Base-by-base conservation (phyloP, 306 rosid species). In the Adenanthera pavonina region DNA sequence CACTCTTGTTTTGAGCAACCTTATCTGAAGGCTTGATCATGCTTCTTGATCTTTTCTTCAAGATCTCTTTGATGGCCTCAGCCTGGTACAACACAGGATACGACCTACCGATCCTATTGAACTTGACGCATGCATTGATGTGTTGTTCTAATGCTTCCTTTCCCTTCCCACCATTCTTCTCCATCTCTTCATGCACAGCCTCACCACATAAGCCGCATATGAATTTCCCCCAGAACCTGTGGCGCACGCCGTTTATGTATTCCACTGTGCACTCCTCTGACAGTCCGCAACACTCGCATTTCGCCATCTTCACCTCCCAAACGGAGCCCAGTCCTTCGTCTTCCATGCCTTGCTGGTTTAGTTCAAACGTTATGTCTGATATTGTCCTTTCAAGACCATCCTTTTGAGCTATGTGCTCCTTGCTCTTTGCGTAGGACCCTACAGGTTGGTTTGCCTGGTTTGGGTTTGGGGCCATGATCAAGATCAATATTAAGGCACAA, bases 251-350 rank as follows among this genome's bases (percentile, higher is more conserved):
- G 19, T 48, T 15, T 5, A 85, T 80, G 91, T 92, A 92, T 71
- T 87, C 92, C 0, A 14, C 35, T 0, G 86, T 88, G 90, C 89
- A 90, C 78, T 92, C 92, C 62, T 92, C 97, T 0, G 78, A 82
- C 90, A 88, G 73, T 67, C 84, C 94, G 5, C 97, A 92, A 52
- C 97, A 92, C 88, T 92, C 94, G 48, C 97, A 90, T n/a, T 75
- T 74, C 5, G 85, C 92, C 14, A 72, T 82, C 35, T 86, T 89
- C 3, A 76, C 88, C 64, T 85, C 67, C 67, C 62, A n/a, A 3
- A n/a, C 19, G 62, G 60, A n/a, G 20, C 0, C 33, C 61, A 14
- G 14, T 10, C 30, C 90, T 20, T 10, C 15, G 2, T 36, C 61
- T 51, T 30, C 62, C 11, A 25, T 35, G n/a, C 25, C 77, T 74